Conservation (phyloP, 352 stramenopile species). For the Phytophthora chlamydospora region DNA sequence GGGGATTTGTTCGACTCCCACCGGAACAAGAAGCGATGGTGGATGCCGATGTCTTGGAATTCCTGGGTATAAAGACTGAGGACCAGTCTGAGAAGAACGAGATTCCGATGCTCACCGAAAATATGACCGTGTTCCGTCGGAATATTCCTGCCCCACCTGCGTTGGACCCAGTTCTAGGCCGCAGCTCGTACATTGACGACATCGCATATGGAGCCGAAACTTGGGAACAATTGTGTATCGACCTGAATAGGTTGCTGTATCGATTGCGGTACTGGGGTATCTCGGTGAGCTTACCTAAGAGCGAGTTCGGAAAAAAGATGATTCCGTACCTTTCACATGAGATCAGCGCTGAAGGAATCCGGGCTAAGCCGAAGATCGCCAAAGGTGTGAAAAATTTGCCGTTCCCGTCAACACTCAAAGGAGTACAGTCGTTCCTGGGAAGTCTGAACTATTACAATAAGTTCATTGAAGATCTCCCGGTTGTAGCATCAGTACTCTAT, state of each 20-base stretch:
- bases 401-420: background rate
- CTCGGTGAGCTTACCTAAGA: conserved; percentile 4
- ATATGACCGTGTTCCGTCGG: background rate
- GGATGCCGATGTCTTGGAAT: background rate
- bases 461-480: no score
- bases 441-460: no score
- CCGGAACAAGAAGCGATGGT: conserved; percentile 1
- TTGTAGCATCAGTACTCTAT: no score
- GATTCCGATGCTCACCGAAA: background rate
- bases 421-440: no score
- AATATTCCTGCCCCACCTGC: background rate
- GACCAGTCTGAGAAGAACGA: no score
- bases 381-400: background rate
- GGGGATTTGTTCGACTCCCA: conserved; percentile 1
- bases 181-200: conserved; percentile 7
- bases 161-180: background rate
- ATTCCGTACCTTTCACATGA: background rate
- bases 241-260: background rate
- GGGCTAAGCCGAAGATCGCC: background rate
- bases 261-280: conserved; percentile 7
- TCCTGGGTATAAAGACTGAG: background rate
- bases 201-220: conserved; percentile 2
- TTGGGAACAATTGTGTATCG: conserved; percentile 1
- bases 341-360: background rate
- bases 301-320: background rate